phyloP scores from a whole-genome alignment of 768 basidiomycete genomes.

The Russula olivacea region DNA sequence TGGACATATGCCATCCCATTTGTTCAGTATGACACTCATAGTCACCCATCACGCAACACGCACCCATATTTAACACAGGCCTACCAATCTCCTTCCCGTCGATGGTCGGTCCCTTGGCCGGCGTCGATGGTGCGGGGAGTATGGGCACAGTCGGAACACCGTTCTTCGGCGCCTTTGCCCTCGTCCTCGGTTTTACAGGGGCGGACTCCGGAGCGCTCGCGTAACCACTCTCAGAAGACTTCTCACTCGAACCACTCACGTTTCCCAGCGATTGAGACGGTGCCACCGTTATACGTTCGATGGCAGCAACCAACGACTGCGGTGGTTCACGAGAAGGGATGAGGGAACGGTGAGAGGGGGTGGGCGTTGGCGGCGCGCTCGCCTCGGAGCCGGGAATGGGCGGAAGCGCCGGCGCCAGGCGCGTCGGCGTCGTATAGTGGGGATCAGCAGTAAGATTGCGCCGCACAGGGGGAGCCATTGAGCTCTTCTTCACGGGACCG shows the following conservation, averaged over 20 bases:
- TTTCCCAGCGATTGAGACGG: constrained; percentile 18
- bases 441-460: constrained; percentile 21
- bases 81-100: constrained; percentile 58
- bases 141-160: background rate
- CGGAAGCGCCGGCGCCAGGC: constrained; percentile 27
- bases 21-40: background rate
- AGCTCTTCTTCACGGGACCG: constrained; percentile 7
- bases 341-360: constrained; percentile 38
- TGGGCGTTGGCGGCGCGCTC: constrained; percentile 51
- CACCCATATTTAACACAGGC: constrained; percentile 68
- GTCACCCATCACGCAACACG: constrained; percentile 26
- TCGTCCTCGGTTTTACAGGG: constrained; percentile 4
- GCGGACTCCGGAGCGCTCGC: constrained; percentile 19
- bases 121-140: constrained; percentile 10
- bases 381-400: constrained; percentile 51
- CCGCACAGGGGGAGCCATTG: constrained; percentile 14
- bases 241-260: constrained; percentile 6
- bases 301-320: constrained; percentile 66
- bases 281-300: constrained; percentile 50
- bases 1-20: constrained; percentile 18
- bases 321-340: constrained; percentile 52
- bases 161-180: constrained; percentile 1
- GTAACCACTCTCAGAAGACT: constrained; percentile 24
- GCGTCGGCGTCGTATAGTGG: constrained; percentile 25
- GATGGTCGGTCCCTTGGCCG: constrained; percentile 23